These are phyloP conservation scores for Heterobasidion annosum DNA, from an alignment of 1,284 basidiomycete genomes.

Conservation along the genomic window DNA sequence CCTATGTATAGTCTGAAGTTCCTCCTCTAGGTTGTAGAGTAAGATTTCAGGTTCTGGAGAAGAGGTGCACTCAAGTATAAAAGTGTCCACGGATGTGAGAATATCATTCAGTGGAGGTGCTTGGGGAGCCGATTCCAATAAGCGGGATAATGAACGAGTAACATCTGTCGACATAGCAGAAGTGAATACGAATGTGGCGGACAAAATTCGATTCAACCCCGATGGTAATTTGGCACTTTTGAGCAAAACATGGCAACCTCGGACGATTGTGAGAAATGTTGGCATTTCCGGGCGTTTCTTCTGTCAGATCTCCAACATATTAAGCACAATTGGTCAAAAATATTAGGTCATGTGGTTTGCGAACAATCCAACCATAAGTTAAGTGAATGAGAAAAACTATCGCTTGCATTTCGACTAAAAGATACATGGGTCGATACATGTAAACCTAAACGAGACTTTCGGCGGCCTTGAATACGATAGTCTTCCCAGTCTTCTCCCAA, in stretches of 20 bases:
- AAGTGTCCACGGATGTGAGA: conserved; percentile 40
- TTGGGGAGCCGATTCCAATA: conserved; percentile 34
- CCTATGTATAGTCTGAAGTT: conserved; percentile 53
- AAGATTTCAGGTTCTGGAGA: conserved; percentile 33
- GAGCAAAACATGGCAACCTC: no score
- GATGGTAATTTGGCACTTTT: no score
- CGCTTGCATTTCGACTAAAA: no score
- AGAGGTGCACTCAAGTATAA: conserved; percentile 37
- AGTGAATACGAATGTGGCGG: not conserved
- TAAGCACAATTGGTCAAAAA: no score
- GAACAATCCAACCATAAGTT: no score
- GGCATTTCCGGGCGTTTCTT: no score
- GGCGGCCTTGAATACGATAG: conserved; percentile 11
- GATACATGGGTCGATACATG: not conserved
- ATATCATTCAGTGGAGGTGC: conserved; percentile 32
- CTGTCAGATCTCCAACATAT: no score
- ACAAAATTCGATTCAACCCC: no score
- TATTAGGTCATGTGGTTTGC: no score
- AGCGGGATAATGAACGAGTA: conserved; percentile 41
- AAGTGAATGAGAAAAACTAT: no score
- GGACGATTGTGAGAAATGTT: no score
- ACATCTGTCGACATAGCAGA: conserved; percentile 30
- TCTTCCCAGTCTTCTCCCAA: conserved; percentile 25
- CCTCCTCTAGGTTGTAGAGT: conserved; percentile 50
- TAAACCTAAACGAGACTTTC: not conserved